Evolutionary conservation across 2,329 filamentous ascomycete genomes (phyloP).

Genomic region (Tolypocladium inflatum): DNA sequence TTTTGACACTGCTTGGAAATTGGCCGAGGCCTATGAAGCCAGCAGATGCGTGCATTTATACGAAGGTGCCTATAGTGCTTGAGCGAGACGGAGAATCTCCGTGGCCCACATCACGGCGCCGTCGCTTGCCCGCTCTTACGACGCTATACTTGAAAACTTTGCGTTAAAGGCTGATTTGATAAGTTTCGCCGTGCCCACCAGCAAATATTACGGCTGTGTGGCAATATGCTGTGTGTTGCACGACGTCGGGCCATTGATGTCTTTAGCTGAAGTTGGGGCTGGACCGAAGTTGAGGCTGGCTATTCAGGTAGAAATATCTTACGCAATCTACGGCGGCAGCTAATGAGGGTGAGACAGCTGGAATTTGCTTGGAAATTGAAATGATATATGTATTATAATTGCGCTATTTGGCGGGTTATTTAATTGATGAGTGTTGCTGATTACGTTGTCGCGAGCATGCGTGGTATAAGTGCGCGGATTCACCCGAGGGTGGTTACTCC

Average conservation of each 20-base stretch:
- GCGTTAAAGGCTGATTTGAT: not conserved
- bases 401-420: no score
- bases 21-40: not conserved
- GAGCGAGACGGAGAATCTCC: not conserved
- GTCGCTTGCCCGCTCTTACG: not conserved
- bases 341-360: no score
- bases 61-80: not conserved
- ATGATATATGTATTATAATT: no score
- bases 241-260: not conserved
- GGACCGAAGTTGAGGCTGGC: no score
- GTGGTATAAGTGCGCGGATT: no score
- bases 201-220: no score
- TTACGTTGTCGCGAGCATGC: no score
- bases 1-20: constrained; percentile 4
- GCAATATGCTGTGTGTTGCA: not conserved
- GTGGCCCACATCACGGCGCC: not conserved
- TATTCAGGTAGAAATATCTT: no score
- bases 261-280: not conserved
- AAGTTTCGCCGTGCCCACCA: not conserved
- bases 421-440: no score
- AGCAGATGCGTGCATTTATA: not conserved
- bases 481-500: no score
- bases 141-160: not conserved
- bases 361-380: no score
- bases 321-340: no score